Evolutionary conservation across 2,329 filamentous ascomycete species (phyloP), one percentile per base, ranked within the genome.

Genomic region (Talaromyces piceae): DNA sequence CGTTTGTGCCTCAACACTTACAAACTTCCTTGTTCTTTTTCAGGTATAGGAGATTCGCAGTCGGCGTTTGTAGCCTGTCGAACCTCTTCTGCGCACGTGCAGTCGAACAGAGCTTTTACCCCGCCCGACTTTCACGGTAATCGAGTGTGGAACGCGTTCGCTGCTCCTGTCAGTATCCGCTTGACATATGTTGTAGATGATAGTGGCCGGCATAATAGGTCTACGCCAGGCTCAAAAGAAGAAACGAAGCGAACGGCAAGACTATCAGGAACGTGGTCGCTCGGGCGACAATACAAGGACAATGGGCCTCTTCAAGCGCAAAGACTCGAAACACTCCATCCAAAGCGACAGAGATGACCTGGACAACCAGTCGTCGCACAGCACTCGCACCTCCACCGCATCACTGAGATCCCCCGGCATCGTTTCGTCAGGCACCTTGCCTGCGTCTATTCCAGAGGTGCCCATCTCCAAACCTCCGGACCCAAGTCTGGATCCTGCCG

Each of bases 391-490:
- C 8, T 73, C 67, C 41, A 70, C 73, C 61, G 71, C 71, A 53
- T 77, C 75, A 9, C 63, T 78, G 56, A 76, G 72, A 59, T 77
- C 76, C 9, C 75, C 77, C 50, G 68, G 71, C 53, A 70, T 68
- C 50, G 74, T 69, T 56, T 63, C 61, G 55, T 73, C 70, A 58
- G 71, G 72, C 53, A 69, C 76, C 57, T 67, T 71, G 46, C 73
- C 74, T 28, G 69, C 68, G 11, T 68, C 75, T 53, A 79, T 91
- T 58, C 83, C 86, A 59, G 87, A 90, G 68, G 78, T 94, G 62
- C 81, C 89, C 57, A 80, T 97, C 45, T 88, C 91, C 46, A 85
- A 83, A 63, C 83, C 90, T 13, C 91, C 91, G 25, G 91, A 97
- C 70, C 91, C 91, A 62, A 79, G 85, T 56, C 77, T 91, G 59